Evolutionary conservation across 768 basidiomycete species (phyloP).

Genomic region (Coprinopsis marcescibilis): DNA sequence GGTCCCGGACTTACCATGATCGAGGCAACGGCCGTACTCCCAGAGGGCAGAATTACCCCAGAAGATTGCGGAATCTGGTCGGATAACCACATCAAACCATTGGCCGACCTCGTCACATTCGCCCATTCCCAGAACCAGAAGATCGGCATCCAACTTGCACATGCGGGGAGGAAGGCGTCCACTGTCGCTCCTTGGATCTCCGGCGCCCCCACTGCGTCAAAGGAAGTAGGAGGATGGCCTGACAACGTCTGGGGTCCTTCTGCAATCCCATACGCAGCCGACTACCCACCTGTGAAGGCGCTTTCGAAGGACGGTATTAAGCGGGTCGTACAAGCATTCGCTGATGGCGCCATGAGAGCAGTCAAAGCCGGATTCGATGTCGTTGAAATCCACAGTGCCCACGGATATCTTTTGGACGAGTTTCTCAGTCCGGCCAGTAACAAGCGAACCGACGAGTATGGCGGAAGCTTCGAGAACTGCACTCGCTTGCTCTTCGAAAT

Average conservation of each 20-base stretch:
- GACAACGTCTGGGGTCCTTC: conserved; percentile 55
- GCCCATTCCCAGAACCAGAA: conserved; percentile 68
- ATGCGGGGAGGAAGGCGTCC: conserved; percentile 74
- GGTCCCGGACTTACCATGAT: conserved; percentile 53
- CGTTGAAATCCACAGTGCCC: conserved; percentile 60
- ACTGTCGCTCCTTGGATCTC: conserved; percentile 57
- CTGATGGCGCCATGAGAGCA: conserved; percentile 43
- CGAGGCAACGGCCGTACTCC: conserved; percentile 62
- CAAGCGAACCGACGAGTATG: conserved; percentile 63
- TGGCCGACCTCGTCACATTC: conserved; percentile 53
- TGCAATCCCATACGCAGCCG: conserved; percentile 34
- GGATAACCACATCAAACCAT: conserved; percentile 43
- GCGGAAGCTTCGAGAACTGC: conserved; percentile 68
- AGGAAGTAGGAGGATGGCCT: conserved; percentile 44
- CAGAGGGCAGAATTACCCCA: conserved; percentile 61
- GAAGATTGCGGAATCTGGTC: conserved; percentile 62
- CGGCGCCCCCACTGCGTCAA: conserved; percentile 23
- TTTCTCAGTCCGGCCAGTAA: conserved; percentile 60
- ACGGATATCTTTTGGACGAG: conserved; percentile 51
- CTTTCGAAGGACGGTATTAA: conserved; percentile 54
- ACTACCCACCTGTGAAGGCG: conserved; percentile 48
- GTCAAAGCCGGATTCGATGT: conserved; percentile 56
- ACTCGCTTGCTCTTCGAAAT: conserved; percentile 57
- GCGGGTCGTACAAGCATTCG: conserved; percentile 50
- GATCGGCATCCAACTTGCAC: conserved; percentile 69